phyloP scores from a whole-genome alignment of 1,284 basidiomycete species.

The Ceratobasidium papillatum region DNA sequence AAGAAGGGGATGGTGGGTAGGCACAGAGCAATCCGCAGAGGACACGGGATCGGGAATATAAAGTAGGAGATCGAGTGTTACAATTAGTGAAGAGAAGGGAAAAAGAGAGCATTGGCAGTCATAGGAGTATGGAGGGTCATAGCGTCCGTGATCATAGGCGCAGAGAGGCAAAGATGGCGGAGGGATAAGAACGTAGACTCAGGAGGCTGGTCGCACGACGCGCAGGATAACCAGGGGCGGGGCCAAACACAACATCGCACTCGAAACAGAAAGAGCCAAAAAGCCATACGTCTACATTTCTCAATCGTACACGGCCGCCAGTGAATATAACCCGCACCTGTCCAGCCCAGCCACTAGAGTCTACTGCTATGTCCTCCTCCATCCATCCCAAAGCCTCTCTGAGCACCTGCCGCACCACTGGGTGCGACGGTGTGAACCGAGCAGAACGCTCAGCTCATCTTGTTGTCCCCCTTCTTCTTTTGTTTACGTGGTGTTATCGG shows the following conservation, averaged over 20 bases:
- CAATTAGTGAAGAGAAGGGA: conserved; percentile 6
- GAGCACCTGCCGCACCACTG: conserved; percentile 13
- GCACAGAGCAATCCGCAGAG: background rate
- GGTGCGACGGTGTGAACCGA: conserved; percentile 14
- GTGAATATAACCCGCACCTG: conserved; percentile 36
- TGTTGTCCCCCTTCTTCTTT: conserved; percentile 70
- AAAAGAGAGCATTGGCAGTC: background rate
- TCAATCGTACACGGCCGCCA: conserved; percentile 39
- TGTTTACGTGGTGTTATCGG: conserved; percentile 84
- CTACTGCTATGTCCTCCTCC: conserved; percentile 23
- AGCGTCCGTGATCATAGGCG: conserved; percentile 15
- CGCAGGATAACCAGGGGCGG: conserved; percentile 9
- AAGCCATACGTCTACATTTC: conserved; percentile 40
- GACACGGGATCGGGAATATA: conserved; percentile 19
- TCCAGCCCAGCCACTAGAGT: conserved; percentile 34
- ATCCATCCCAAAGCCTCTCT: background rate
- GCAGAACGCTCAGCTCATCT: conserved; percentile 33
- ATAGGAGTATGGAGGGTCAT: conserved; percentile 14
- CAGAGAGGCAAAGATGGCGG: background rate
- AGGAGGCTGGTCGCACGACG: background rate
- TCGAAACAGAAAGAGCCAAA: background rate
- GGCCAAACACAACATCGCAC: conserved; percentile 14
- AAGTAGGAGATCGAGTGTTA: conserved; percentile 22
- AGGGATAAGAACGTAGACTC: background rate
- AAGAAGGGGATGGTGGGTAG: background rate